Base-by-base conservation (phyloP, 805 yeast genomes). In the Schwanniomyces sp. region DNA sequence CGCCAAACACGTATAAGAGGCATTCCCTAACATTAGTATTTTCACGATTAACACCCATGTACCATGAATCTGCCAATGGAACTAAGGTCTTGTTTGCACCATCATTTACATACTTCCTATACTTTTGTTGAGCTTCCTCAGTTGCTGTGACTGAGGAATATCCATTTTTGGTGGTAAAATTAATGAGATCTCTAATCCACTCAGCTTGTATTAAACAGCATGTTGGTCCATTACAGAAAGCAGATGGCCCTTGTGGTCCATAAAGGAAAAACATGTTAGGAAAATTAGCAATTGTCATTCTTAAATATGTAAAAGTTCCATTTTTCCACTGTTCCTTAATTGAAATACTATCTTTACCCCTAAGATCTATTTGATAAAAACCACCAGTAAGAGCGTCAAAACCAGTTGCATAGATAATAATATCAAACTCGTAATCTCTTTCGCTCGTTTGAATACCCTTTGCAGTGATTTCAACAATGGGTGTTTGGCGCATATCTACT, bases 231-330 rank as follows among this genome's bases (percentile, higher is more conserved):
- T 64, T 63, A 24, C 53, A 47, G 46, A 63, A 59, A 6, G 63
- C 57, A 30, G 66, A 62, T 12, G 69, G 68, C 3, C 57, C 63
- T 30, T 61, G 64, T 5, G 68, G 68, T 9, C 69, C 69, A 45
- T 64, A 65, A 17, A 59, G 44, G 47, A 51, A 58, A 45, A 57
- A 63, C 58, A 64, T 44, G 50, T 64, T 64, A 18, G 69, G 67
- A 16, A 50, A 62, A 8, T 59, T 64, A 29, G 44, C 29, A 30
- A 56, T 45, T 4, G 61, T 30, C 27, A 58, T 34, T 7, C 68
- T 67, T 25, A 64, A 51, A 44, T 55, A 59, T 63, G 36, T 56
- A 27, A 42, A 37, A 9, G 61, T 52, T 21, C 57, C 62, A 34
- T 50, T 41, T 28, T 52, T 52, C 66, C 66, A 60, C 21, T 51